phyloP scores from a whole-genome alignment of 352 stramenopile genomes.

The Pythium chondricola region DNA sequence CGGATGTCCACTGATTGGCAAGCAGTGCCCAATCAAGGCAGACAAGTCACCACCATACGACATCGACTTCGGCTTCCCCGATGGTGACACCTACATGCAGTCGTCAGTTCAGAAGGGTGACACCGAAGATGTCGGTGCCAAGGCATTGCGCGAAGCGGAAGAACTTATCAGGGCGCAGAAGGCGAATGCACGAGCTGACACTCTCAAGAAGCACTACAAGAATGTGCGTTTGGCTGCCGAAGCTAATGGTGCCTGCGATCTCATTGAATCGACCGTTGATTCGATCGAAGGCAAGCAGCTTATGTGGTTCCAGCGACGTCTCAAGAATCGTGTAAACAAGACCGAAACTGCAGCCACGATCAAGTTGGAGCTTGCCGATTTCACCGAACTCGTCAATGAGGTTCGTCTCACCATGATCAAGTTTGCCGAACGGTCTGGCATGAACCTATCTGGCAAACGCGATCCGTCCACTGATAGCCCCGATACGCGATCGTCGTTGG shows the following conservation, averaged over 20 bases:
- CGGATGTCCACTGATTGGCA: constrained; percentile 84
- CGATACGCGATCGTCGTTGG: constrained; percentile 71
- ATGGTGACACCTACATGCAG: constrained; percentile 75
- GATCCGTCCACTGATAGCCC: constrained; percentile 53
- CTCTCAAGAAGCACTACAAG: constrained; percentile 86
- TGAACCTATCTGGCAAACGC: constrained; percentile 83
- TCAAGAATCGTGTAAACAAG: constrained; percentile 64
- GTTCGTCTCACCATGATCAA: constrained; percentile 68
- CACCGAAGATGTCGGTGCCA: constrained; percentile 59
- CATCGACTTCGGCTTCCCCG: constrained; percentile 75
- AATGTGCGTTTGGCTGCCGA: constrained; percentile 76
- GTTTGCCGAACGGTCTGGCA: constrained; percentile 80
- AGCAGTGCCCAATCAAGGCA: constrained; percentile 88
- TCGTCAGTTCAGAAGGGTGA: constrained; percentile 62
- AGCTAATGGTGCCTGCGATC: constrained; percentile 72
- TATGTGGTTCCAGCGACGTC: constrained; percentile 66
- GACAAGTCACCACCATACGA: constrained; percentile 70
- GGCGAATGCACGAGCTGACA: constrained; percentile 67
- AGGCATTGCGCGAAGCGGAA: constrained; percentile 61
- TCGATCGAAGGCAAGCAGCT: constrained; percentile 64
- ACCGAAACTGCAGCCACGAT: constrained; percentile 80
- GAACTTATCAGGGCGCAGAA: constrained; percentile 52
- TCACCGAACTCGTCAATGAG: constrained; percentile 77
- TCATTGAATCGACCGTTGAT: constrained; percentile 71
- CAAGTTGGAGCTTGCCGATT: constrained; percentile 80